phyloP scores from a whole-genome alignment of 441 rosid genomes.

The Monsonia emarginata region DNA sequence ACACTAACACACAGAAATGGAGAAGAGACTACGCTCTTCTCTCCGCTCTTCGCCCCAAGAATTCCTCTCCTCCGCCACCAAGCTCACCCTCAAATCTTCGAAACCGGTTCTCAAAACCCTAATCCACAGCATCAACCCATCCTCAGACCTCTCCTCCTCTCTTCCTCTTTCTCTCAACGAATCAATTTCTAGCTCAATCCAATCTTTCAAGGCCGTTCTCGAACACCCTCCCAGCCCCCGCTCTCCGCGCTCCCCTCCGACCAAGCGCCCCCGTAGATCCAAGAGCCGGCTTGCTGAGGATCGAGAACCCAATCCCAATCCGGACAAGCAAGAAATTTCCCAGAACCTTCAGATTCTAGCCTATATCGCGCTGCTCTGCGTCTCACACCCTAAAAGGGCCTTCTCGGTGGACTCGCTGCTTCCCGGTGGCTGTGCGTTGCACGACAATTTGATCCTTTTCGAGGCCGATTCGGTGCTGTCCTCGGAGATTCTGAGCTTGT shows the following conservation, averaged over 20 bases:
- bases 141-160: slow-evolving; percentile 42
- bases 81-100: slow-evolving; percentile 40
- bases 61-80: slow-evolving; percentile 45
- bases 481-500: slow-evolving; percentile 48
- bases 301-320: neutral
- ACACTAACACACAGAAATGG: slow-evolving; percentile 33
- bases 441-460: slow-evolving; percentile 52
- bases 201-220: slow-evolving; percentile 25
- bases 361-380: slow-evolving; percentile 35
- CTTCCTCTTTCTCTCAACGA: slow-evolving; percentile 43
- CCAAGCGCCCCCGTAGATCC: slow-evolving; percentile 51
- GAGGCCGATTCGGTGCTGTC: slow-evolving; percentile 56
- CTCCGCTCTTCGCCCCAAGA: slow-evolving; percentile 61
- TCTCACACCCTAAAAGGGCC: slow-evolving; percentile 39
- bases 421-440: slow-evolving; percentile 48
- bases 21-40: slow-evolving; percentile 61
- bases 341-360: slow-evolving; percentile 41
- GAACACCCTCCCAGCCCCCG: slow-evolving; percentile 16
- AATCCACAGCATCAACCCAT: slow-evolving; percentile 38
- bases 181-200: slow-evolving; percentile 31
- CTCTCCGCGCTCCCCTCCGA: slow-evolving; percentile 50
- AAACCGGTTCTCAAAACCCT: slow-evolving; percentile 57
- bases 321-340: slow-evolving; percentile 21
- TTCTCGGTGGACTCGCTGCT: slow-evolving; percentile 41
- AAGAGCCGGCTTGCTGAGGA: neutral